Percentiles rank a stretch among this genome's conserved stretches.
phyloP scores from a whole-genome alignment of 31 red algal species.

The Bonnemaisonia californica region DNA sequence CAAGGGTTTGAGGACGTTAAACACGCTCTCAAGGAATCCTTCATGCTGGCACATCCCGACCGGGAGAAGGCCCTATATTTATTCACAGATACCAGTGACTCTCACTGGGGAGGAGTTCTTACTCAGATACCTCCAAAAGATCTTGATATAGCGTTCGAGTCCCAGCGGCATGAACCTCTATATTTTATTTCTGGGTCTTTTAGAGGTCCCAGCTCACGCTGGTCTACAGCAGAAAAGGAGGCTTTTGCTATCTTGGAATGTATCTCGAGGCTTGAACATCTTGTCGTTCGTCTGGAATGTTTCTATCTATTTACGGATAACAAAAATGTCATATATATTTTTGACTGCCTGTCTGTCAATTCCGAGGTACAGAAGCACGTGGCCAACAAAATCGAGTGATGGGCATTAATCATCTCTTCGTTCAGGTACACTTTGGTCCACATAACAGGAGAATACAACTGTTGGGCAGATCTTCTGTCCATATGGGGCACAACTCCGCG shows the following conservation, averaged over 20 bases:
- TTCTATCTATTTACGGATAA: constrained; percentile 32
- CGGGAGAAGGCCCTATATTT: constrained; percentile 10
- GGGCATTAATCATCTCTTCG: constrained; percentile 5
- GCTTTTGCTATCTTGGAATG: constrained; percentile 20
- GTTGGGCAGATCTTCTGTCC: constrained; percentile 18
- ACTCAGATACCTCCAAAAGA: constrained; percentile 24
- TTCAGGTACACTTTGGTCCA: constrained; percentile 29
- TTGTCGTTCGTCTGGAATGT: neutral
- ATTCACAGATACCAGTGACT: constrained; percentile 25
- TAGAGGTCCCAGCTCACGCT: neutral
- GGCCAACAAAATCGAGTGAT: constrained; percentile 17
- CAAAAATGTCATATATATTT: constrained; percentile 35
- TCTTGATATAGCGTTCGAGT: neutral
- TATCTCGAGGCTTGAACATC: neutral
- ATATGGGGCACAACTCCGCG: neutral
- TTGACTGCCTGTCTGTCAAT: neutral
- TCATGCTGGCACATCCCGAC: constrained; percentile 21
- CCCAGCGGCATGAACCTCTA: constrained; percentile 2
- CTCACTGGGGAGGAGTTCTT: constrained; percentile 20
- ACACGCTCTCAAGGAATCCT: neutral
- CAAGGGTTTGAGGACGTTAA: neutral
- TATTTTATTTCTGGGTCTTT: constrained; percentile 26
- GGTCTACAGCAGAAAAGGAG: constrained; percentile 25
- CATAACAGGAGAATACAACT: constrained; percentile 17
- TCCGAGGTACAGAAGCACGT: neutral